These are phyloP conservation scores for Pythium aristosporum DNA, from an alignment of 352 stramenopile species.

Conservation along the genomic window DNA sequence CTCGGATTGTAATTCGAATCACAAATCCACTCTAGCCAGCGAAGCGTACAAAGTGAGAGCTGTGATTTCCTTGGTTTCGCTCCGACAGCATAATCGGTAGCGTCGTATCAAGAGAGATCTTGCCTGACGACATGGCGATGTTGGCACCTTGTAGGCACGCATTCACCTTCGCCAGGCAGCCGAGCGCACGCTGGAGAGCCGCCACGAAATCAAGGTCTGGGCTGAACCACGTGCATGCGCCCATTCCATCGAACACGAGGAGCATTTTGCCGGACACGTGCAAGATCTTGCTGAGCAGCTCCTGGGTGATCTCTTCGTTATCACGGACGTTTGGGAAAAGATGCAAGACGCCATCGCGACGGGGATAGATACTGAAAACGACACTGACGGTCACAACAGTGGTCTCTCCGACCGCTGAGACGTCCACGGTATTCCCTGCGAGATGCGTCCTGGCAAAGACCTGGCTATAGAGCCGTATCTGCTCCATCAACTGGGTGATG, in stretches of 20 bases:
- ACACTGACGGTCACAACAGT: constrained; percentile 49
- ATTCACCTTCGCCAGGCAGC: constrained; percentile 41
- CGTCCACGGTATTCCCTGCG: background rate
- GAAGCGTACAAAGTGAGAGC: too few relatives aligned
- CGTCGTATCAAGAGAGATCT: constrained; percentile 26
- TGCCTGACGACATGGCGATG: constrained; percentile 49
- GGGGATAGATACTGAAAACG: constrained; percentile 35
- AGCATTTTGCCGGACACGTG: background rate
- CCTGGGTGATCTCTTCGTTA: constrained; percentile 54
- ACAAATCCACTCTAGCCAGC: too few relatives aligned
- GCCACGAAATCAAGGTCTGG: constrained; percentile 57
- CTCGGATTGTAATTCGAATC: too few relatives aligned
- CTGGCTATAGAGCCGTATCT: constrained; percentile 33
- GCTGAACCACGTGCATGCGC: constrained; percentile 50
- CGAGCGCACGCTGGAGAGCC: constrained; percentile 38
- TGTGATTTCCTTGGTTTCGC: too few relatives aligned
- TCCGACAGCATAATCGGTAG: too few relatives aligned
- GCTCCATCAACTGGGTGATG: constrained; percentile 43
- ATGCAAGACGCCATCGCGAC: constrained; percentile 36
- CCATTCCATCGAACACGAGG: constrained; percentile 25
- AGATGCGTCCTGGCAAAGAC: too few relatives aligned
- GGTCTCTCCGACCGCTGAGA: constrained; percentile 38
- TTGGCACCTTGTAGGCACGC: constrained; percentile 37
- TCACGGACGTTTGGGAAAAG: constrained; percentile 45
- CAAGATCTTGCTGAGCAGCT: constrained; percentile 40